Conservation (phyloP, 2,329 filamentous ascomycete species). For the Penicillium sp. region DNA sequence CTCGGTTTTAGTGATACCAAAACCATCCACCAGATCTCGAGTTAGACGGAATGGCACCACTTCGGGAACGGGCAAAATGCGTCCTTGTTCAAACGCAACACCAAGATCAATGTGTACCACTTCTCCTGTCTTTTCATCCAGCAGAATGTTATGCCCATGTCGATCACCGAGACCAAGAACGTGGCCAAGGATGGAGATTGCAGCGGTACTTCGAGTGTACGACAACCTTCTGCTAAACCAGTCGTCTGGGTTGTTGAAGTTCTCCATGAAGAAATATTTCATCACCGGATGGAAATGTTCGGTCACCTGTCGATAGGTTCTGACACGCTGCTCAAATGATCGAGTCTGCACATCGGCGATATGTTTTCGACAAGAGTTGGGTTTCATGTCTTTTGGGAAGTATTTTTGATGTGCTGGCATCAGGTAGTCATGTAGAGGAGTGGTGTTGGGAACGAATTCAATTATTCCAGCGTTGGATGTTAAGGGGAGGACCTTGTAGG, state of each 20-base stretch:
- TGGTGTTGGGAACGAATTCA: conserved; percentile 93
- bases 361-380: conserved; percentile 73
- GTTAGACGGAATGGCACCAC: conserved; percentile 94
- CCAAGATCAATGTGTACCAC: conserved; percentile 97
- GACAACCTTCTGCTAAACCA: conserved; percentile 90
- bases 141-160: conserved; percentile 94
- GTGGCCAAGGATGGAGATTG: conserved; percentile 92
- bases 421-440: conserved; percentile 87
- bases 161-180: conserved; percentile 90
- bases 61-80: conserved; percentile 92
- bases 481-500: conserved; percentile 94
- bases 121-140: conserved; percentile 87
- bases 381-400: conserved; percentile 79
- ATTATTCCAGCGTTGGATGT: conserved; percentile 86
- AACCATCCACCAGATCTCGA: conserved; percentile 91
- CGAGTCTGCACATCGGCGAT: conserved; percentile 74
- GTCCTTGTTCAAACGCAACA: conserved; percentile 94
- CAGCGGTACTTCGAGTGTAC: conserved; percentile 90
- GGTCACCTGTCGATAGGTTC: conserved; percentile 74
- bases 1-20: conserved; percentile 93
- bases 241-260: conserved; percentile 89
- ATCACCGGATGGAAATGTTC: conserved; percentile 89
- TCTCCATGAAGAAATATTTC: conserved; percentile 96
- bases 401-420: conserved; percentile 88
- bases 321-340: conserved; percentile 69